phyloP scores from a whole-genome alignment of 2,329 filamentous ascomycete species.

The Annulohypoxylon truncatum region DNA sequence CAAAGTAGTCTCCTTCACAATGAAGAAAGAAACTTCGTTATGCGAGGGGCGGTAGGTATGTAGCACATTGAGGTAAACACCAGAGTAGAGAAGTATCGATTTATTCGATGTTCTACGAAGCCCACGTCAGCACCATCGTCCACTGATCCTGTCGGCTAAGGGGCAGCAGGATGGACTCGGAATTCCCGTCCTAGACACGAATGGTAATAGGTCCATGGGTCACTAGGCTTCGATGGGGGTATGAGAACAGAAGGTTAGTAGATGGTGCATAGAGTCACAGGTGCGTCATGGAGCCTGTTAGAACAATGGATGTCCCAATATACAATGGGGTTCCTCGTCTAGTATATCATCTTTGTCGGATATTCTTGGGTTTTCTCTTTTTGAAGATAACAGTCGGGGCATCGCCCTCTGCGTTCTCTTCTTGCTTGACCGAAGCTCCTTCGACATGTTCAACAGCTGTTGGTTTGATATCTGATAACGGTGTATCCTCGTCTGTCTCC shows the following conservation, averaged over 20 bases:
- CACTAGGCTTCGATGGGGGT: not conserved
- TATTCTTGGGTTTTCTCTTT: slow-evolving; percentile 78
- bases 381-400: slow-evolving; percentile 75
- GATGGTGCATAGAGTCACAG: not conserved
- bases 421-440: slow-evolving; percentile 45
- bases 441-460: slow-evolving; percentile 9
- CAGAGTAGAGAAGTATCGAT: not conserved
- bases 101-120: not conserved
- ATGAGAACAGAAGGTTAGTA: not conserved
- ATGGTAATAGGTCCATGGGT: not conserved
- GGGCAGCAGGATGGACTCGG: not conserved
- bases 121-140: not conserved
- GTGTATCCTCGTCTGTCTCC: slow-evolving; percentile 47
- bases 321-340: not conserved
- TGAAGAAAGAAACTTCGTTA: not conserved
- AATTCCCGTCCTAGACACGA: not conserved
- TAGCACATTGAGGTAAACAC: not conserved
- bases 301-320: not conserved
- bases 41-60: no score
- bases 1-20: no score
- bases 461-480: slow-evolving; percentile 23
- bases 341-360: slow-evolving; percentile 65
- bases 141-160: not conserved
- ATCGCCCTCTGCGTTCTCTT: slow-evolving; percentile 44
- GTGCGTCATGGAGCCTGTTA: not conserved